Evolutionary conservation across 83 land plant genomes (phyloP), one percentile per base, ranked within the genome.

Genomic region (Larix sibirica): DNA sequence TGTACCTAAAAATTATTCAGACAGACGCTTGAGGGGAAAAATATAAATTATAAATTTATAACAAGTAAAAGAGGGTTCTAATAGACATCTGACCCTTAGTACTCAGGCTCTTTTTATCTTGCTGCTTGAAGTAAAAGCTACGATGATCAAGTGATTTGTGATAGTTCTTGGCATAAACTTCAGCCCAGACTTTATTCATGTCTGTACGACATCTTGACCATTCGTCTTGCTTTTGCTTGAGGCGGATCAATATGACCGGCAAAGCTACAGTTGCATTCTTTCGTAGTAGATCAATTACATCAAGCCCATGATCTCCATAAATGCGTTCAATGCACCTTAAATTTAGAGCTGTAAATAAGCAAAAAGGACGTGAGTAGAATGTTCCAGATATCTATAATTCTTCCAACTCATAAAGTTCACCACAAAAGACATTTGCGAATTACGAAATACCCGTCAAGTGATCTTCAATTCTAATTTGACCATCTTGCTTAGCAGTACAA

Each of bases 121-220:
- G 99, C 71, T 97, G 99, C 86, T 94, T 93, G 86, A 97, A 97
- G 89, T 97, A 94, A 86, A 97, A 97, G 83, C 99, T 97, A 16
- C 98, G 94, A 83, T 97, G 99, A 74, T 97, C 99, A 84, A 97
- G 92, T 18, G 98, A 96, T 79, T 95, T 94, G 80, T 95, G 95
- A 85, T 92, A 94, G 83, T 97, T 97, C 86, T 94, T 97, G 21
- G 98, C 83, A 83, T 95, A 95, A 8, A 95, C 91, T 87, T 94
- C 99, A 63, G 98, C 95, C 99, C 93, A 91, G 13, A 91, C 87
- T 64, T 89, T 91, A 71, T 86, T 86, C 91, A 91, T 86, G 14
- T 89, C 93, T 7, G 33, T 44, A 33, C 87, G 82, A 71, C 87
- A 89, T 75, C 79, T 91, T 20, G 82, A 40, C 93, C 89, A 89